phyloP scores from a whole-genome alignment of 2,329 filamentous ascomycete genomes.

The Fusarium nelsonii region DNA sequence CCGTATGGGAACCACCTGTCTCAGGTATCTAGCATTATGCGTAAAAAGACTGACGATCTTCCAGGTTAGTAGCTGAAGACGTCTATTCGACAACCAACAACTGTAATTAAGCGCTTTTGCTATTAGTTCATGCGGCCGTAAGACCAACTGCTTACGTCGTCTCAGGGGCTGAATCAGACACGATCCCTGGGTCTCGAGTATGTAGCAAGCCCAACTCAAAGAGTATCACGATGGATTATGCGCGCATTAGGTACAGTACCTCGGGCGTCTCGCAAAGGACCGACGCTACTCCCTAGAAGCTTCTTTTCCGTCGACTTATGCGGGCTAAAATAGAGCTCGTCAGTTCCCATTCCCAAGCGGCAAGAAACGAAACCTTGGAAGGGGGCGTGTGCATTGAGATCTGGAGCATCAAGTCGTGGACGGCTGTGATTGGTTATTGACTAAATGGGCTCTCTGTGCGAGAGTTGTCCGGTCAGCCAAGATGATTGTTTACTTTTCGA shows the following conservation, averaged over 20 bases:
- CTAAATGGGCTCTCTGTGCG: slow-evolving; percentile 1
- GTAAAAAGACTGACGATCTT: slow-evolving; percentile 15
- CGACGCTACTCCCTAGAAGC: slow-evolving; percentile 15
- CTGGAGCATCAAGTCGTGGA: slow-evolving; percentile 36
- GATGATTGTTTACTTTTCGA: slow-evolving; percentile 50
- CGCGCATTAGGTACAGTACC: slow-evolving; percentile 6
- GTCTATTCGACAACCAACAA: not conserved
- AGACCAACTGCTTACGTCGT: slow-evolving; percentile 4
- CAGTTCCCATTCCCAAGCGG: slow-evolving; percentile 17
- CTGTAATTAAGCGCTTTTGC: slow-evolving; percentile 8
- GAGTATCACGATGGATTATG: slow-evolving; percentile 1
- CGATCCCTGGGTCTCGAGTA: slow-evolving; percentile 5
- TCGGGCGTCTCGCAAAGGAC: not conserved
- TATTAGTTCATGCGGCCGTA: slow-evolving; percentile 18
- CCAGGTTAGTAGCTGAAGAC: not conserved
- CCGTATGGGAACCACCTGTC: not conserved
- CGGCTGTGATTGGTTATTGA: slow-evolving; percentile 32
- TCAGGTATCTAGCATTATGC: slow-evolving; percentile 28
- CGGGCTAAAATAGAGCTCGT: slow-evolving; percentile 17
- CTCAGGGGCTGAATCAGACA: slow-evolving; percentile 17
- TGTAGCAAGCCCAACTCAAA: slow-evolving; percentile 8
- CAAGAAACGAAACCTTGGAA: slow-evolving; percentile 15
- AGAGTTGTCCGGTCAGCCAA: slow-evolving; percentile 46
- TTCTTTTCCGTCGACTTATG: slow-evolving; percentile 14
- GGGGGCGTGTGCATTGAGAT: slow-evolving; percentile 29